Conservation (phyloP, 2,329 filamentous ascomycete genomes). For the Albophoma yamanashiensis region DNA sequence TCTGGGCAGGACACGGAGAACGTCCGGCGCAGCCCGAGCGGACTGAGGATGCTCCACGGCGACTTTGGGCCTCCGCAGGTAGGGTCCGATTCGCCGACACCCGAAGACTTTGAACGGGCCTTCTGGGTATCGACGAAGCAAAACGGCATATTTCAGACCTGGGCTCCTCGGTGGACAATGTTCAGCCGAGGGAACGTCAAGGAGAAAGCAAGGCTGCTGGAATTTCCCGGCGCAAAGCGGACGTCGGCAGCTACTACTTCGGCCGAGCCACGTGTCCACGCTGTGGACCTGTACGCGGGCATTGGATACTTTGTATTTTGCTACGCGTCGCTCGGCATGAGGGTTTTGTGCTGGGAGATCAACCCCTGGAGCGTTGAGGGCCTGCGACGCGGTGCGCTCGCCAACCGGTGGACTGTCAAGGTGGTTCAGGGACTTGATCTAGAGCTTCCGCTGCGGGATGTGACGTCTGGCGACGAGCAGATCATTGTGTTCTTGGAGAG, state of each 20-base stretch:
- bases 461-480: constrained; percentile 33
- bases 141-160: constrained; percentile 71
- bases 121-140: constrained; percentile 75
- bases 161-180: constrained; percentile 89
- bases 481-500: constrained; percentile 62
- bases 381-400: constrained; percentile 60
- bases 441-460: constrained; percentile 22
- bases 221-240: constrained; percentile 22
- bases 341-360: constrained; percentile 79
- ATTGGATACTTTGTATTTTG: constrained; percentile 92
- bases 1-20: constrained; percentile 40
- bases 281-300: constrained; percentile 80
- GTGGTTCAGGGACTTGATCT: constrained; percentile 37
- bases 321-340: constrained; percentile 61
- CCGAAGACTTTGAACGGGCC: constrained; percentile 49
- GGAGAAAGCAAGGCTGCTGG: constrained; percentile 71
- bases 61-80: constrained; percentile 53
- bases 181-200: constrained; percentile 85
- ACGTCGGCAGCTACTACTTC: background rate
- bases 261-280: constrained; percentile 26
- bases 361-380: constrained; percentile 85
- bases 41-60: constrained; percentile 60
- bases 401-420: constrained; percentile 54
- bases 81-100: constrained; percentile 16
- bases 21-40: constrained; percentile 60